Conservation (phyloP, 306 rosid species). For the Lathyrus oleraceus region DNA sequence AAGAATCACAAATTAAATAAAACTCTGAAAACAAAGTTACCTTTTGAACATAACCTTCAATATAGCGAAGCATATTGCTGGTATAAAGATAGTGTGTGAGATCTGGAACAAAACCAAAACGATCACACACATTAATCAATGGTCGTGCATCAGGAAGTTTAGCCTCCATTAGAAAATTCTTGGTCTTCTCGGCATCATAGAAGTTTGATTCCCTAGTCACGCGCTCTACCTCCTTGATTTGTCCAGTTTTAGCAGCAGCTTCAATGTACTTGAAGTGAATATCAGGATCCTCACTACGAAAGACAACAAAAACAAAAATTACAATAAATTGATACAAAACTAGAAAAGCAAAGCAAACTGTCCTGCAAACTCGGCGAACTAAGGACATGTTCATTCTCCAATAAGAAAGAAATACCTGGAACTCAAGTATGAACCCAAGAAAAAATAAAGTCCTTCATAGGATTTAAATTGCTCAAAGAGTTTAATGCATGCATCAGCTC, state of each 20-base stretch:
- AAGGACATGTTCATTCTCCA: conserved; percentile 18
- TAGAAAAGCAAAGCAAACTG: neutral
- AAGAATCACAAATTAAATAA: conserved; percentile 30
- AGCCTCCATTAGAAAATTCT: conserved; percentile 89
- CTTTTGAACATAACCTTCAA: conserved; percentile 98
- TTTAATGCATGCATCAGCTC: conserved; percentile 84
- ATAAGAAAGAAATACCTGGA: conserved; percentile 60
- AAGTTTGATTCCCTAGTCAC: conserved; percentile 93
- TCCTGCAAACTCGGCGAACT: neutral
- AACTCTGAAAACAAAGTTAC: conserved; percentile 57
- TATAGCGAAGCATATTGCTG: conserved; percentile 90
- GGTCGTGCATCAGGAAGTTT: conserved; percentile 99
- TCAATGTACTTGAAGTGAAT: conserved; percentile 95
- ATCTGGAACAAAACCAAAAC: conserved; percentile 92
- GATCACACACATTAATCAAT: conserved; percentile 91
- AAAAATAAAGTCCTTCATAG: conserved; percentile 92
- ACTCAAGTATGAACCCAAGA: conserved; percentile 89
- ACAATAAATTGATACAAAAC: conserved; percentile 1
- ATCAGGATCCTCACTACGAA: conserved; percentile 86
- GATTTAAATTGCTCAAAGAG: conserved; percentile 96
- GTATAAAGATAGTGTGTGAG: conserved; percentile 93
- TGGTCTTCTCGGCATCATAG: conserved; percentile 89
- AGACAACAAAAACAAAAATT: conserved; percentile 18
- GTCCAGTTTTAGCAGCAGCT: conserved; percentile 96
- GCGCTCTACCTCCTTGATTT: conserved; percentile 94